Base-by-base conservation (phyloP, 768 basidiomycete species). In the Rubroboletus satanas region DNA sequence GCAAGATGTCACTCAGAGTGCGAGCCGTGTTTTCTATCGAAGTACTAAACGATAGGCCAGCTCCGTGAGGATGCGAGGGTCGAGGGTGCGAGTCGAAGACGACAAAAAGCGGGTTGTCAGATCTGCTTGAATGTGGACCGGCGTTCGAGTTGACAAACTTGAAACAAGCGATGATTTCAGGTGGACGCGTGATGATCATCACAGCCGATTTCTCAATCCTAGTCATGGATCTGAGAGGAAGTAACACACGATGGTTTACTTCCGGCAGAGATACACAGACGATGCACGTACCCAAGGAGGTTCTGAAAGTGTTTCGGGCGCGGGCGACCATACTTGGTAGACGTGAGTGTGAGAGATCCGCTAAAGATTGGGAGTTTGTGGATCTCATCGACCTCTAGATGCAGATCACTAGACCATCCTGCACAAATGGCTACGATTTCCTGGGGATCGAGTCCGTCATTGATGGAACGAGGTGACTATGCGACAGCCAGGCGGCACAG, bases 1-100 rank as follows among this genome's bases (percentile, higher is more conserved):
- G 75, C 33, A 87, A 70, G 36, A 84, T 74, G 0, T 74, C 62
- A 18, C 73, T 67, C 45, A 87, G 71, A 46, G 78, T 77, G 15
- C 59, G 47, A 3, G 81, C 79, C 1, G 79, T 72, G 5, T 59
- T 66, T 21, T 77, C 73, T 7, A 80, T 52, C 6, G 77, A 81
- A 1, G 74, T 69, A 60, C 75, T 80, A 56, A 87, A 69, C 36
- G 80, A 77, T 49, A 86, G 76, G 0, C 81, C 86, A 3, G 84
- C 79, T 7, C 87, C 87, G 31, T 75, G 56, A 0, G 85, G 81
- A 59, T 86, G 79, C 18, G 74, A 75, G 0, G 81, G 77, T 11
- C 87, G 77, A 6, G 83, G 77, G 62, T 87, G 86, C 3, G 85
- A 85, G 68, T 88, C 86, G 55, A 88, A 88, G 41, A 87, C 70